Evolutionary conservation across 192 early-diverging fungal genomes (phyloP).

Genomic region (Umbelopsis sp.): DNA sequence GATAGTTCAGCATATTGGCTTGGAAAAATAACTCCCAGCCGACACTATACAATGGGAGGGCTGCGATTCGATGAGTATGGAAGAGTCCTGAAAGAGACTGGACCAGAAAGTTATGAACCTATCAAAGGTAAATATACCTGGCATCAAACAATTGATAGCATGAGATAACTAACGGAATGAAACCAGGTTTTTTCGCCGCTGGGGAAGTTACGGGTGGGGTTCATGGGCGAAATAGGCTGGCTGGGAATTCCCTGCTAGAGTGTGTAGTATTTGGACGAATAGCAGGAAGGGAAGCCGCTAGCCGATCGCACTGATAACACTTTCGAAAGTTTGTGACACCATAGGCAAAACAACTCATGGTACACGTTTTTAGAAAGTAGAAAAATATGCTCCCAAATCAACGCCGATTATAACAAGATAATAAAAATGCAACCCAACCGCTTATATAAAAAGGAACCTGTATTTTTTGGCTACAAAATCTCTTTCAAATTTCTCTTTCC

Average conservation of each 20-base stretch:
- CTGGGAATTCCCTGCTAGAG: constrained; percentile 77
- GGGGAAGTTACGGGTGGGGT: constrained; percentile 86
- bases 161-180: constrained; percentile 24
- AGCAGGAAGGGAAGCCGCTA: constrained; percentile 54
- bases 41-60: constrained; percentile 41
- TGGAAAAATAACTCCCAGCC: constrained; percentile 30
- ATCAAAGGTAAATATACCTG: background rate
- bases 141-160: background rate
- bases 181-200: constrained; percentile 69
- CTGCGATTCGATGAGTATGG: constrained; percentile 11
- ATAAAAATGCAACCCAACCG: background rate
- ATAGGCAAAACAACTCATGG: background rate
- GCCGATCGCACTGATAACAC: constrained; percentile 5
- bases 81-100: constrained; percentile 9
- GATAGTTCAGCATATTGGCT: constrained; percentile 28
- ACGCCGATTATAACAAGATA: constrained; percentile 6
- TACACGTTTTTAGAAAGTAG: background rate
- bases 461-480: background rate
- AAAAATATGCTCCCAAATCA: background rate
- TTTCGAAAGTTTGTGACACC: constrained; percentile 8
- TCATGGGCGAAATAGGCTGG: constrained; percentile 83
- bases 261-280: constrained; percentile 86
- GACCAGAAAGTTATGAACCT: background rate
- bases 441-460: background rate
- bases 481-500: background rate